Conservation (phyloP, 768 basidiomycete species). For the Auricularia heimuer region DNA sequence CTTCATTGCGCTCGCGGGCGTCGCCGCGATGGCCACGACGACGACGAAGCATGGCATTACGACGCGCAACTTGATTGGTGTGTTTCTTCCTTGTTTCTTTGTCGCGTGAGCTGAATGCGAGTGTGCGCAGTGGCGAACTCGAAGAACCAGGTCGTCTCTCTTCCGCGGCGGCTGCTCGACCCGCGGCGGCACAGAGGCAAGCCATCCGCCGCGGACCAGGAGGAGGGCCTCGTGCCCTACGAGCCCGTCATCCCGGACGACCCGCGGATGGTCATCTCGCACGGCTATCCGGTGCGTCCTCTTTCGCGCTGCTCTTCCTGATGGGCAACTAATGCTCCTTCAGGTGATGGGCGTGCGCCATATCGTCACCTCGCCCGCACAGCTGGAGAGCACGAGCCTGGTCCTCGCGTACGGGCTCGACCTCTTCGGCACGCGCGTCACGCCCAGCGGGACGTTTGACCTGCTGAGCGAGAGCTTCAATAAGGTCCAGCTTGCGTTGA, state of each 20-base stretch:
- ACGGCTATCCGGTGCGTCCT: constrained; percentile 39
- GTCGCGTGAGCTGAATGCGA: too few relatives aligned
- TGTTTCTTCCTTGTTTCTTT: constrained; percentile 6
- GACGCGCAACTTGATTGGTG: constrained; percentile 77
- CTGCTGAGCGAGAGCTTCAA: constrained; percentile 88
- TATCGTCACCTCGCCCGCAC: constrained; percentile 70
- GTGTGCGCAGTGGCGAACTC: constrained; percentile 56
- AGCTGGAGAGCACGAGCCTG: constrained; percentile 86
- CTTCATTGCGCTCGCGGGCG: constrained; percentile 57
- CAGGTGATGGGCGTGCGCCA: constrained; percentile 60
- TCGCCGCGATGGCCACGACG: constrained; percentile 65
- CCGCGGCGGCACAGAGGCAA: constrained; percentile 76
- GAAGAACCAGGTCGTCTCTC: constrained; percentile 61
- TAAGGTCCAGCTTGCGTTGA: constrained; percentile 81
- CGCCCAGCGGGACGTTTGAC: constrained; percentile 87
- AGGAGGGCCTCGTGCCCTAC: constrained; percentile 80
- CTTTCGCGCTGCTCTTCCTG: not conserved
- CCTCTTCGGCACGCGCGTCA: constrained; percentile 75
- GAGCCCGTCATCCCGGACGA: constrained; percentile 73
- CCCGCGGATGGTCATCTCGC: constrained; percentile 44
- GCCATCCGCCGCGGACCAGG: constrained; percentile 64
- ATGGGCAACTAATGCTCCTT: not conserved
- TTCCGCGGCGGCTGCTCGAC: constrained; percentile 66
- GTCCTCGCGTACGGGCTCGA: constrained; percentile 83
- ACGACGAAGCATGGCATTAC: constrained; percentile 84